These are phyloP conservation scores for Chaetomium sp. DNA, from an alignment of 2,329 filamentous ascomycete genomes.

Conservation along the genomic window DNA sequence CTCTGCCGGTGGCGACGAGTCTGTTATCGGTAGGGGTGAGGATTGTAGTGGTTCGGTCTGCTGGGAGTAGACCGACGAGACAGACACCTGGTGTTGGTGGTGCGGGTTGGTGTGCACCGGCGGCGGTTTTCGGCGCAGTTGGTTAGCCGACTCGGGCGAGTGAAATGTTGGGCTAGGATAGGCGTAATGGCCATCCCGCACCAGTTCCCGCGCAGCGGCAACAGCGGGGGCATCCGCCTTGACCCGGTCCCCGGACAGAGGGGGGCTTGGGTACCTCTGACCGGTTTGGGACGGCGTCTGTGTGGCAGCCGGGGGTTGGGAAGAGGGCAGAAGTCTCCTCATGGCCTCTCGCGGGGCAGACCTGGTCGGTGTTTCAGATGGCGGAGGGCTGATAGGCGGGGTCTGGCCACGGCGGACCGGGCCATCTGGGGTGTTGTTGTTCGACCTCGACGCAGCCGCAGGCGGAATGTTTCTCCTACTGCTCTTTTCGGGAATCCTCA, in stretches of 20 bases:
- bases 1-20: slow-evolving; percentile 27
- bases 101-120: slow-evolving; percentile 34
- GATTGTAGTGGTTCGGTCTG: slow-evolving; percentile 31
- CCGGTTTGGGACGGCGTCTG: slow-evolving; percentile 22
- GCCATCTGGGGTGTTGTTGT: slow-evolving; percentile 20
- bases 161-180: slow-evolving; percentile 25
- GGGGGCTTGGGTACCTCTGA: slow-evolving; percentile 44
- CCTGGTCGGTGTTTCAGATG: slow-evolving; percentile 37
- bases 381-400: slow-evolving; percentile 39
- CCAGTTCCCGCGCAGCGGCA: slow-evolving; percentile 34
- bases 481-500: slow-evolving; percentile 57
- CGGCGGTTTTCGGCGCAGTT: slow-evolving; percentile 35
- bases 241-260: slow-evolving; percentile 40
- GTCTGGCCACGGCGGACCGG: slow-evolving; percentile 34
- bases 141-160: slow-evolving; percentile 26
- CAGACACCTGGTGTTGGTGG: slow-evolving; percentile 39
- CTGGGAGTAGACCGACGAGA: slow-evolving; percentile 40
- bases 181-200: slow-evolving; percentile 26
- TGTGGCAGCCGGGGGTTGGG: slow-evolving; percentile 35
- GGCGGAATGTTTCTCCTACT: slow-evolving; percentile 45
- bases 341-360: slow-evolving; percentile 36
- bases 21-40: slow-evolving; percentile 29
- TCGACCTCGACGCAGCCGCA: slow-evolving; percentile 27
- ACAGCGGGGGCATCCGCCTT: slow-evolving; percentile 30
- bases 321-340: slow-evolving; percentile 44